Evolutionary conservation across 139 green algal species (phyloP).

Genomic region (Chlamydomonas asymmetrica): DNA sequence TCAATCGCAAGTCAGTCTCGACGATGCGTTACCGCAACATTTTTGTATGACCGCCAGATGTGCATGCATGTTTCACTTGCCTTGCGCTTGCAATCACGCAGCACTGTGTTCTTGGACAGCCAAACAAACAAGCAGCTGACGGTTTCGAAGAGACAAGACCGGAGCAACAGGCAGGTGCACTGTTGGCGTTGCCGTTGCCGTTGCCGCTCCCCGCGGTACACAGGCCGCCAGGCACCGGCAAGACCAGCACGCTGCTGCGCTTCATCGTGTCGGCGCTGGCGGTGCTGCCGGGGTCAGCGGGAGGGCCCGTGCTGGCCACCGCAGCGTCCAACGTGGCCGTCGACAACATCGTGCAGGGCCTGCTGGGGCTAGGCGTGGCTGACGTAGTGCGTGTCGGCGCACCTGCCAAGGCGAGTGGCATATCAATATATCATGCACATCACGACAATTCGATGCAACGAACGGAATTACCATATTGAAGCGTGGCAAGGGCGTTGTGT

Average conservation of each 20-base stretch:
- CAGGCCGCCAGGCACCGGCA: constrained; percentile 62
- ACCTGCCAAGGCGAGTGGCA: constrained; percentile 51
- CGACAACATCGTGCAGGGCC: constrained; percentile 61
- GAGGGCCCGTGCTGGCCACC: constrained; percentile 46
- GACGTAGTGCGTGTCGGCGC: constrained; percentile 58
- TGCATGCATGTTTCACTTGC: too few relatives aligned
- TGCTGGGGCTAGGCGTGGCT: constrained; percentile 40
- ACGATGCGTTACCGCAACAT: too few relatives aligned
- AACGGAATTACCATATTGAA: too few relatives aligned
- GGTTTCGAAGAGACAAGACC: too few relatives aligned
- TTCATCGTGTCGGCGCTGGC: constrained; percentile 30
- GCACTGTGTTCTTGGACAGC: too few relatives aligned
- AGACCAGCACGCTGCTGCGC: constrained; percentile 59
- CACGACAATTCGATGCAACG: too few relatives aligned
- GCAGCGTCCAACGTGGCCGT: constrained; percentile 68
- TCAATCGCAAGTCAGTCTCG: too few relatives aligned
- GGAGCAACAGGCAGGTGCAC: neutral
- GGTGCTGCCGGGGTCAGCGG: constrained; percentile 18
- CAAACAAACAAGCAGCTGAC: too few relatives aligned
- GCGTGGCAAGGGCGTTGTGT: too few relatives aligned
- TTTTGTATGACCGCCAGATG: too few relatives aligned
- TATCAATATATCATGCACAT: neutral
- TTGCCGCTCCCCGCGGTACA: neutral
- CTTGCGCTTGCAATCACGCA: too few relatives aligned
- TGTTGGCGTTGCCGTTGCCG: neutral